Conservation (phyloP, 768 basidiomycete genomes). For the Leccinum broughii region DNA sequence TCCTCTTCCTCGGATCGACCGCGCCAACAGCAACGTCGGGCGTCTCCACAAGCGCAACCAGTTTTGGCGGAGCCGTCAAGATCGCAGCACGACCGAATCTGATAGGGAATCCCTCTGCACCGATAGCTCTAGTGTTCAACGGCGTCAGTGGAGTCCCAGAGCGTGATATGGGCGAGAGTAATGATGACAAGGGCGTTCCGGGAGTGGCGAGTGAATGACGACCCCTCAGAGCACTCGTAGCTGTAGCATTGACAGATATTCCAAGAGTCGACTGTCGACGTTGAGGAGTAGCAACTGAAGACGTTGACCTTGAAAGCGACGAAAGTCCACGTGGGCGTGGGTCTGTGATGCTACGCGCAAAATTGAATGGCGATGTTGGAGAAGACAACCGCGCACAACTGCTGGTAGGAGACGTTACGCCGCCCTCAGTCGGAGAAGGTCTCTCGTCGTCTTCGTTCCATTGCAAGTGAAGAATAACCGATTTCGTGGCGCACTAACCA, state of each 20-base stretch:
- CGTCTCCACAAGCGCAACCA: slow-evolving; percentile 81
- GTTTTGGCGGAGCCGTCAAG: slow-evolving; percentile 79
- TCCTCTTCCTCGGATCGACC: slow-evolving; percentile 78
- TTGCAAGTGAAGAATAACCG: slow-evolving; percentile 79
- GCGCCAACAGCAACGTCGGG: slow-evolving; percentile 90
- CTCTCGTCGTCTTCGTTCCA: slow-evolving; percentile 71
- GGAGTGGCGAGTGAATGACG: slow-evolving; percentile 47
- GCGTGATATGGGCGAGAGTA: slow-evolving; percentile 30
- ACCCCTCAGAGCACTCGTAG: slow-evolving; percentile 36
- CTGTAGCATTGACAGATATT: slow-evolving; percentile 34
- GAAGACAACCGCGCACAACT: slow-evolving; percentile 26
- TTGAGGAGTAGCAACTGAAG: slow-evolving; percentile 43
- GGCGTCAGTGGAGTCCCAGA: slow-evolving; percentile 38
- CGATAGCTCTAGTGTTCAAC: slow-evolving; percentile 21
- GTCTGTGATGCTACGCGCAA: slow-evolving; percentile 20
- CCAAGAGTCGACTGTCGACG: slow-evolving; percentile 35
- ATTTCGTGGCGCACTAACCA: slow-evolving; percentile 81
- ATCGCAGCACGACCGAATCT: slow-evolving; percentile 71
- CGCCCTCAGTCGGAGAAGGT: slow-evolving; percentile 15
- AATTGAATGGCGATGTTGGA: slow-evolving; percentile 26
- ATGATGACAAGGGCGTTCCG: slow-evolving; percentile 40
- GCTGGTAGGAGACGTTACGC: slow-evolving; percentile 28
- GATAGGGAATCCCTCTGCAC: slow-evolving; percentile 41
- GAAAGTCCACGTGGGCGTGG: slow-evolving; percentile 50
- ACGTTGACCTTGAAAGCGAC: slow-evolving; percentile 54